phyloP scores from a whole-genome alignment of 306 rosid genomes.

The Oemleria cerasiformis region DNA sequence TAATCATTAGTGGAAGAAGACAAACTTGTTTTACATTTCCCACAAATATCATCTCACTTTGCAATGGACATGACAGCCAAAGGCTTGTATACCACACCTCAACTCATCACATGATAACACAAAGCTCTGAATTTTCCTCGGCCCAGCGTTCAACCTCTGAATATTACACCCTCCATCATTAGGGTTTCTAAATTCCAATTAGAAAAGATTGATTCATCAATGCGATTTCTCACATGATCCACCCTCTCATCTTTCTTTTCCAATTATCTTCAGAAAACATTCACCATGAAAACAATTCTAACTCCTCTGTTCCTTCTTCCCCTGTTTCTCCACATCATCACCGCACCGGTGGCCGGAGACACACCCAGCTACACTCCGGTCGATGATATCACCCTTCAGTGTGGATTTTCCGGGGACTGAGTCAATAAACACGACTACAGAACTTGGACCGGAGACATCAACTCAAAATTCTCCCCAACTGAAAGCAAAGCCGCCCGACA shows the following conservation, averaged over 20 bases:
- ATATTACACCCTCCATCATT: too few relatives aligned
- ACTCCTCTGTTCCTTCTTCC: neutral
- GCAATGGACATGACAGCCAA: too few relatives aligned
- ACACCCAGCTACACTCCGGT: neutral
- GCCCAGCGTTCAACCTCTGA: too few relatives aligned
- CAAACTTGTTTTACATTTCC: neutral
- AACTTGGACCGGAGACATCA: too few relatives aligned
- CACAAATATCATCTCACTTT: neutral
- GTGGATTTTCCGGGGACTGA: constrained; percentile 2
- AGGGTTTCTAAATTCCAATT: too few relatives aligned
- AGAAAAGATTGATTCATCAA: too few relatives aligned
- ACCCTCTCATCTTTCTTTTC: neutral
- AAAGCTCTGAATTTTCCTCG: too few relatives aligned
- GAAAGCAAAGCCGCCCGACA: constrained; percentile 18
- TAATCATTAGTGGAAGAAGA: too few relatives aligned
- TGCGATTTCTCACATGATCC: too few relatives aligned
- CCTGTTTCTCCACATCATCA: neutral
- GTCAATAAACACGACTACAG: too few relatives aligned
- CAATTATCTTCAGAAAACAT: neutral
- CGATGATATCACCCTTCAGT: constrained; percentile 13
- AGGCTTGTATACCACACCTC: too few relatives aligned
- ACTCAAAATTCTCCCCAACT: neutral
- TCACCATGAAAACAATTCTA: neutral
- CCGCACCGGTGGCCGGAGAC: neutral
- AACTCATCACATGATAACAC: too few relatives aligned